Evolutionary conservation across 768 basidiomycete genomes (phyloP).

Genomic region (Saitozyma sp.): DNA sequence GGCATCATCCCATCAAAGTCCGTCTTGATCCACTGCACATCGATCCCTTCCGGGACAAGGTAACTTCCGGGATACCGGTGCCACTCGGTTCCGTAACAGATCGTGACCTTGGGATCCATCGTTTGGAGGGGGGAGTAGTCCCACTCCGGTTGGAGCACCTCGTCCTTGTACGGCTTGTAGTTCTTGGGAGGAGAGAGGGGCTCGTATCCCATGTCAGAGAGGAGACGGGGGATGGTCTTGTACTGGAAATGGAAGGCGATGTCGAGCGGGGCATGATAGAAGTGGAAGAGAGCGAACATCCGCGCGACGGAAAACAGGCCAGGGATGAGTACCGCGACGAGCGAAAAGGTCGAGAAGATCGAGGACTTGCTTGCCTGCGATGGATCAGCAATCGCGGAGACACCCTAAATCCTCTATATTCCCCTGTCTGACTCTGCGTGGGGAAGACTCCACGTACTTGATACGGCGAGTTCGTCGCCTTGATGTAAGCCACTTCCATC

Average conservation of each 20-base stretch:
- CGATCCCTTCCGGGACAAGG: slow-evolving; percentile 76
- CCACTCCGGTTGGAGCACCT: slow-evolving; percentile 63
- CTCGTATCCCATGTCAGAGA: slow-evolving; percentile 56
- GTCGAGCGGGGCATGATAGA: slow-evolving; percentile 86
- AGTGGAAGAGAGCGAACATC: slow-evolving; percentile 75
- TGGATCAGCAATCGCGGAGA: neutral
- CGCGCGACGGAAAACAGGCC: slow-evolving; percentile 74
- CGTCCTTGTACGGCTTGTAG: slow-evolving; percentile 52
- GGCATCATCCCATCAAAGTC: slow-evolving; percentile 89
- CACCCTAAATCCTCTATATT: neutral
- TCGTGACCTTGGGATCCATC: slow-evolving; percentile 62
- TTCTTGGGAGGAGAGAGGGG: slow-evolving; percentile 45
- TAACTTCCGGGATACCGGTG: slow-evolving; percentile 89
- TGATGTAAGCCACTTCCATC: slow-evolving; percentile 75
- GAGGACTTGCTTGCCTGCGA: slow-evolving; percentile 66
- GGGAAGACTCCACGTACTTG: slow-evolving; percentile 59
- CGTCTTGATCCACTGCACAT: slow-evolving; percentile 85
- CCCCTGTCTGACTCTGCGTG: no score
- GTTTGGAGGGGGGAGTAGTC: slow-evolving; percentile 61
- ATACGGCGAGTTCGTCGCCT: slow-evolving; percentile 78
- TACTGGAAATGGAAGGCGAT: slow-evolving; percentile 70
- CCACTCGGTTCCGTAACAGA: slow-evolving; percentile 96
- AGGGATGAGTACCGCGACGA: slow-evolving; percentile 66
- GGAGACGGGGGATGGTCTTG: slow-evolving; percentile 74
- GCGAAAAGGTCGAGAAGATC: slow-evolving; percentile 74